phyloP scores from a whole-genome alignment of 2,329 filamentous ascomycete species.

The Colletotrichum kahawae region DNA sequence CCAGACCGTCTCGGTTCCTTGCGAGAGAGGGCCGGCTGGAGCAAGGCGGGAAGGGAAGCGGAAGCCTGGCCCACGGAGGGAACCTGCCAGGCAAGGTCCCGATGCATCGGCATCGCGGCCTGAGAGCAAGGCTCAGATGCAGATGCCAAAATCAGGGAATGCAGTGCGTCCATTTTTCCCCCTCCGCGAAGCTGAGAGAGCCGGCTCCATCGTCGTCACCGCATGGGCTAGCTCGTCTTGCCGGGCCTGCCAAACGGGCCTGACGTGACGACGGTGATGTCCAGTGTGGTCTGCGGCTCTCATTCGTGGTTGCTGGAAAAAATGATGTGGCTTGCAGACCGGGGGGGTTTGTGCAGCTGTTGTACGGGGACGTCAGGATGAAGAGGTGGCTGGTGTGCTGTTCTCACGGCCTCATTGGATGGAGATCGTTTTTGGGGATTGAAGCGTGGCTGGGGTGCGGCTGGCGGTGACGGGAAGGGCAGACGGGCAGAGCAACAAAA shows the following conservation, averaged over 20 bases:
- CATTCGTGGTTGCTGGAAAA: background rate
- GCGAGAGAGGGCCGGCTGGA: background rate
- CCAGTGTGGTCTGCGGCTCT: background rate
- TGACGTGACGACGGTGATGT: background rate
- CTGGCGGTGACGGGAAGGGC: background rate
- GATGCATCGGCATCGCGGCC: background rate
- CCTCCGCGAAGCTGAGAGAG: background rate
- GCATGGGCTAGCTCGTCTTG: background rate
- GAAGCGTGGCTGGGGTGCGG: background rate
- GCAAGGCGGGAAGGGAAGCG: background rate
- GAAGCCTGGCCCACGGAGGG: background rate
- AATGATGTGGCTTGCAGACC: background rate
- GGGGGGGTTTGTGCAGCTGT: background rate
- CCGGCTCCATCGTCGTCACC: background rate
- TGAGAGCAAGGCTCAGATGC: background rate
- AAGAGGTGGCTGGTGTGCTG: background rate
- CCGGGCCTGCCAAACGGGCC: background rate
- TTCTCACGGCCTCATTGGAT: background rate
- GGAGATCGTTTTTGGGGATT: background rate
- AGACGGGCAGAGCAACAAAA: background rate
- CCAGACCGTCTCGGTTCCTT: background rate
- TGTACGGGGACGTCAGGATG: background rate
- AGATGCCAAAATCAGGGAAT: background rate
- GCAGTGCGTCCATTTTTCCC: background rate
- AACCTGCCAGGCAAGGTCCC: background rate